Base-by-base conservation (phyloP, 2,329 filamentous ascomycete species). In the Aspergillus tamarii region DNA sequence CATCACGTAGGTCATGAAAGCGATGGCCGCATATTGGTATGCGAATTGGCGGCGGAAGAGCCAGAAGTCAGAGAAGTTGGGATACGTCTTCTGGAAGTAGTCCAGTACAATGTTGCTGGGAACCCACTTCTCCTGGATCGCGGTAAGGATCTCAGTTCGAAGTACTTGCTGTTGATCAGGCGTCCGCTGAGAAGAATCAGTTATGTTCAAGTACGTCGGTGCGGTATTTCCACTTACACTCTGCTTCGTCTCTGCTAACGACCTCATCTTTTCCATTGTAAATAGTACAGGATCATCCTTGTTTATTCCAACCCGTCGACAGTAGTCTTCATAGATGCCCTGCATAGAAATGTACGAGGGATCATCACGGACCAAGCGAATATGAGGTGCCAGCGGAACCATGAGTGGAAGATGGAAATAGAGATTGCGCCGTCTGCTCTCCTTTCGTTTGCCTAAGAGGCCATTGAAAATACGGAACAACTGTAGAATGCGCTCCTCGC, bases 1-100 rank as follows among this genome's bases (percentile, higher is more conserved):
- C 82, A 99, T 90, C 64, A 97, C 91, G 76, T 98, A 99, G 4
- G 95, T 98, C 91, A 99, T 97, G 82, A 99, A 99, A 1, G 95
- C 97, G 67, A 98, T 86, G 1, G 94, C 89, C 23, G 95, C 94
- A 66, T 97, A 89, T 80, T 99, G 95, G 83, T 98, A 97, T 26
- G 93, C 91, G 81, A 99, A 97, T 69, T 97, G 94, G 64, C 94
- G 90, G 64, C 95, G 91, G 92, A 99, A 99, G 63, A 99, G 87
- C 93, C 94, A 99, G 84, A 98, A 97, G 73, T 97, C 94, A 53
- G 91, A 88, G 78, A 92, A 99, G 67, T 92, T 90, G 34, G 93
- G 91, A 80, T 95, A 98, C 6, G 89, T 91, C 69, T 86, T 84
- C 75, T 94, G 91, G 87, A 97, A 97, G 82, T 94, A 97, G 69